Percentiles rank a stretch among this genome's conserved stretches.
These are phyloP conservation scores for Leishmania tarentolae DNA, from an alignment of 208 protist genomes.

Conservation along the genomic window DNA sequence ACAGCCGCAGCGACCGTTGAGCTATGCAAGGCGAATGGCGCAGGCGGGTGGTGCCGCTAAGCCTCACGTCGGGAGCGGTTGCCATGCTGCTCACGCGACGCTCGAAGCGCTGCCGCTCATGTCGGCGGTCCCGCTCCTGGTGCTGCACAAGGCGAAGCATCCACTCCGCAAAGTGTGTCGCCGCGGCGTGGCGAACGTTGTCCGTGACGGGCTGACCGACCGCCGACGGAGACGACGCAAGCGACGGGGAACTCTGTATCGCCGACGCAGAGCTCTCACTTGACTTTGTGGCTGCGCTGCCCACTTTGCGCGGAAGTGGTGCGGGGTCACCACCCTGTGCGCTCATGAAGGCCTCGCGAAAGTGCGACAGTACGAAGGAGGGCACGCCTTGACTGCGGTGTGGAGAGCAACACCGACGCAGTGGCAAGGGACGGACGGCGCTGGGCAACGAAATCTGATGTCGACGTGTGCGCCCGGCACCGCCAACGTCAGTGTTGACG, in stretches of 20 bases:
- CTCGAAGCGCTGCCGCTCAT: constrained; percentile 30
- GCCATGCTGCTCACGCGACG: constrained; percentile 9
- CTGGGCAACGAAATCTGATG: constrained; percentile 4
- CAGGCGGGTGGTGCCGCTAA: constrained; percentile 4
- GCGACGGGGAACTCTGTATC: background rate
- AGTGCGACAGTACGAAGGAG: constrained; percentile 32
- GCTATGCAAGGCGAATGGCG: constrained; percentile 17
- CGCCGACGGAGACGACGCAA: constrained; percentile 6
- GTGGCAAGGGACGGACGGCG: background rate
- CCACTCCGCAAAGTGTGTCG: constrained; percentile 58
- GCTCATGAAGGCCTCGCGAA: constrained; percentile 20
- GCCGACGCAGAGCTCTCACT: background rate
- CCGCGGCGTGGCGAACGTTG: constrained; percentile 31
- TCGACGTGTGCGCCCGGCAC: background rate
- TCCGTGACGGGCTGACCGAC: constrained; percentile 6
- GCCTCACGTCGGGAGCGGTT: constrained; percentile 8
- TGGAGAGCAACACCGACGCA: background rate
- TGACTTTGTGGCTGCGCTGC: background rate
- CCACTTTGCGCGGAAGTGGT: constrained; percentile 4
- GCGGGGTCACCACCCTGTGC: constrained; percentile 5
- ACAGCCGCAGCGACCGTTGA: constrained; percentile 25
- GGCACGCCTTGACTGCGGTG: constrained; percentile 3
- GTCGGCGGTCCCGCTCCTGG: constrained; percentile 37
- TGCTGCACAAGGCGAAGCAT: constrained; percentile 45
- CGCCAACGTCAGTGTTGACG: constrained; percentile 12